These are phyloP conservation scores for Dryas octopetala DNA, from an alignment of 306 rosid genomes.

Conservation along the genomic window DNA sequence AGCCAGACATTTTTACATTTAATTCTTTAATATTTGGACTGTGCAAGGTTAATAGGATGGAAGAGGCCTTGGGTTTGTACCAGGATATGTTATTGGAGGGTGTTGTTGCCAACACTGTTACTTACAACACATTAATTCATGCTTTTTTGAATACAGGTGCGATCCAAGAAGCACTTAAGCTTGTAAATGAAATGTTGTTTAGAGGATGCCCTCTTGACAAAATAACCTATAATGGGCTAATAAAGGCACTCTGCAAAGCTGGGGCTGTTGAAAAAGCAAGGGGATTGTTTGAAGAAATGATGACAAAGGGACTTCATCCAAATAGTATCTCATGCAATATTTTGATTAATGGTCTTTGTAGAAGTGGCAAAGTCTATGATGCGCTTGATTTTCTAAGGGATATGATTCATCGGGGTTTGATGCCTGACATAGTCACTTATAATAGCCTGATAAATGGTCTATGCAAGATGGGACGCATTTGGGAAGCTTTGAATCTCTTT, in stretches of 20 bases:
- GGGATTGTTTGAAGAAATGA: conserved; percentile 78
- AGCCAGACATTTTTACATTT: conserved; percentile 73
- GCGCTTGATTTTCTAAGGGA: conserved; percentile 75
- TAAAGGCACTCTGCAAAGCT: conserved; percentile 67
- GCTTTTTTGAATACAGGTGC: conserved; percentile 58
- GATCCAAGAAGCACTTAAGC: conserved; percentile 64
- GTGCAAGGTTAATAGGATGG: conserved; percentile 60
- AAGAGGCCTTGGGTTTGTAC: conserved; percentile 62
- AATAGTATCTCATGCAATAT: conserved; percentile 64
- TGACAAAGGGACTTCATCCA: conserved; percentile 55
- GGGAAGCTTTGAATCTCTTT: conserved; percentile 72
- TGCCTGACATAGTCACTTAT: conserved; percentile 82
- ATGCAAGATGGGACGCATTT: conserved; percentile 59
- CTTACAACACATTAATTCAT: conserved; percentile 78
- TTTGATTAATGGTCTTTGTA: conserved; percentile 72
- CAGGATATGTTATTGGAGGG: conserved; percentile 84
- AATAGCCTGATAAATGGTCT: conserved; percentile 82
- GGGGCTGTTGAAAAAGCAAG: conserved; percentile 73
- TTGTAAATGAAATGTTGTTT: conserved; percentile 78
- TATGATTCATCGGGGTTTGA: conserved; percentile 65
- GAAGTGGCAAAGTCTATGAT: conserved; percentile 59
- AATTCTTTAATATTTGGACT: conserved; percentile 79
- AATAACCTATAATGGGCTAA: conserved; percentile 77
- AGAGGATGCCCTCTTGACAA: conserved; percentile 77
- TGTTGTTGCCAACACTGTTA: conserved; percentile 79